These are phyloP conservation scores for Pyrenochaeta sp. DNA, from an alignment of 2,329 filamentous ascomycete species.

Conservation along the genomic window DNA sequence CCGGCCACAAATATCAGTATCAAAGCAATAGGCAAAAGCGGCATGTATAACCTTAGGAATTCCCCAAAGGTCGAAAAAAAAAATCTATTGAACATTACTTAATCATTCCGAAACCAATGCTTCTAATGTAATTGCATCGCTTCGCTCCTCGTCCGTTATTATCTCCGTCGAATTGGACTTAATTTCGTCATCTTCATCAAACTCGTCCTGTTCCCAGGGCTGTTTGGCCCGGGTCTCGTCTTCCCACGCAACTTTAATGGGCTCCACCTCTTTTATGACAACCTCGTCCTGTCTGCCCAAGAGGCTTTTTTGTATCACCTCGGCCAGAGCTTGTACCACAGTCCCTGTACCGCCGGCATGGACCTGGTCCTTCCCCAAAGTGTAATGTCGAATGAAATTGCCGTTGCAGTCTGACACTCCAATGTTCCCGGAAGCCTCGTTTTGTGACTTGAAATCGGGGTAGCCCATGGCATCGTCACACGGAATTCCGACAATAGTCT, in stretches of 20 bases:
- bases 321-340: constrained; percentile 1
- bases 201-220: neutral
- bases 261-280: neutral
- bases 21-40: no score
- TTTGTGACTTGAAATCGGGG: constrained; percentile 22
- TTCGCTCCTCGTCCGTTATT: neutral
- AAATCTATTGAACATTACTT: no score
- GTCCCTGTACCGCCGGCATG: neutral
- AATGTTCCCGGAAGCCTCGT: constrained; percentile 5
- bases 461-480: constrained; percentile 48
- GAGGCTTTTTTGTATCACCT: constrained; percentile 3
- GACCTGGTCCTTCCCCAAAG: constrained; percentile 6
- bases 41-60: no score
- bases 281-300: neutral
- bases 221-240: neutral
- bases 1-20: no score
- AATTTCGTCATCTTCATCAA: no score
- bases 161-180: no score
- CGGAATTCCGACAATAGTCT: constrained; percentile 41
- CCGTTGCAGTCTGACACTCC: constrained; percentile 23
- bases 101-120: no score
- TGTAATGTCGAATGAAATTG: constrained; percentile 31
- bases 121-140: no score
- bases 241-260: neutral
- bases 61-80: no score